These are phyloP conservation scores for Glarea lozoyensis DNA, from an alignment of 495 filamentous ascomycete genomes.

Conservation along the genomic window DNA sequence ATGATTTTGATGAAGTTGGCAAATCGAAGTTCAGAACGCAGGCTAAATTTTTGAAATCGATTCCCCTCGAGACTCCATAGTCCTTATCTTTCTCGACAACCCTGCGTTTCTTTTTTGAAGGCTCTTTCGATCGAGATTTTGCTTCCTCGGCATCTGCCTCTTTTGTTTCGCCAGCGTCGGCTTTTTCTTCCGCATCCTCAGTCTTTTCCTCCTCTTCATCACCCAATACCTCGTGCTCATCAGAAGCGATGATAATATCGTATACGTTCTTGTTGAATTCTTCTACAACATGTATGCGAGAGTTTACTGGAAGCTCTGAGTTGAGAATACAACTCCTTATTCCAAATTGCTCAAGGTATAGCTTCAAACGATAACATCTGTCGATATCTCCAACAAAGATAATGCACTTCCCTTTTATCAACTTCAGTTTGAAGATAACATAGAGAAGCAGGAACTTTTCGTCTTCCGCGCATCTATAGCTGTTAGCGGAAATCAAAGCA, in stretches of 20 bases:
- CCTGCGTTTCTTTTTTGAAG: constrained; percentile 53
- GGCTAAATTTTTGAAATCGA: constrained; percentile 93
- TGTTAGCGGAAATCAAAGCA: constrained; percentile 3
- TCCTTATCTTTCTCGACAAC: constrained; percentile 60
- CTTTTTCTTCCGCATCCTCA: constrained; percentile 8
- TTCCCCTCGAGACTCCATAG: constrained; percentile 85
- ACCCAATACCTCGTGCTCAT: constrained; percentile 82
- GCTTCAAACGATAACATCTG: constrained; percentile 84
- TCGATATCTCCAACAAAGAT: constrained; percentile 93
- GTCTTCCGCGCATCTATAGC: constrained; percentile 71
- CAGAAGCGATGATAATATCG: constrained; percentile 93
- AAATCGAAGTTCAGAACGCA: constrained; percentile 97
- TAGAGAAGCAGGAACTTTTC: constrained; percentile 94
- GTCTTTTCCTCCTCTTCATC: constrained; percentile 36
- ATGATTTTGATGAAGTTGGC: constrained; percentile 78
- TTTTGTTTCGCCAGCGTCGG: background rate
- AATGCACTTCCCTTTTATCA: constrained; percentile 90
- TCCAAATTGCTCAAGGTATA: constrained; percentile 95
- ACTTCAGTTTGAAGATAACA: constrained; percentile 87
- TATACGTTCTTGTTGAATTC: constrained; percentile 96
- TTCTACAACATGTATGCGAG: constrained; percentile 86
- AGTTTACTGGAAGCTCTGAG: constrained; percentile 88
- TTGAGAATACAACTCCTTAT: constrained; percentile 92
- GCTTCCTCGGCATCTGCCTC: constrained; percentile 8
- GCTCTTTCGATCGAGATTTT: constrained; percentile 20